Evolutionary conservation across 305 asterid species (phyloP), one percentile per base, ranked within the genome.

Genomic region (Fraxinus xanthoxyloides): DNA sequence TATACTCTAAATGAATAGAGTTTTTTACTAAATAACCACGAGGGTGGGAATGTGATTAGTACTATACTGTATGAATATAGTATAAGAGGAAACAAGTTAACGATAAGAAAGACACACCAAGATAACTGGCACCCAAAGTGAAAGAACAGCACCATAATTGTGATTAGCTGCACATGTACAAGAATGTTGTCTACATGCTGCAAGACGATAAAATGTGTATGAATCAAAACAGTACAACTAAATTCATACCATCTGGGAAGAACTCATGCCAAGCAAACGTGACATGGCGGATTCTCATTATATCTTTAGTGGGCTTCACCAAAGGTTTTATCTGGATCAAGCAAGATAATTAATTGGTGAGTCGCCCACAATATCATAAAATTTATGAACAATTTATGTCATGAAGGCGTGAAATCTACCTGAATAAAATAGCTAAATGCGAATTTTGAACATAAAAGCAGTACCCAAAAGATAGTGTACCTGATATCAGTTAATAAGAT

Each of bases 261-360:
- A 95, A 89, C 88, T 97, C 98, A 35, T 97, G 99, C 99, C 99
- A 97, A 87, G 95, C 89, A 89, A 92, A 97, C 43, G 87, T 92
- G 85, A 95, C 92, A 32, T 36, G 92, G 56, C 72, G 89, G 85
- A 97, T 97, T 82, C 72, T 84, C 97, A 97, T 92, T 75, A 95
- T 89, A 77, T 89, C 94, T 88, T 92, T 87, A 21, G 99, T 97
- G 84, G 99, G 99, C 82, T 75, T 84, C 85, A 95, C 90, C 88
- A 97, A 85, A 77, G 99, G 98, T 89, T 89, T 93, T 87, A 97
- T 95, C 99, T 97, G 91, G 83, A 87, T 80, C 78, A 78, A 79
- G 78, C 36, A 54, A 87, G 78, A 83, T 76, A 82, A 48, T 51
- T 79, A 75, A 75, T 85, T 75, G 80, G 85, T 81, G 65, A 34